These are phyloP conservation scores for Calocybe gangraenosa DNA, from an alignment of 768 basidiomycete species.

Conservation along the genomic window DNA sequence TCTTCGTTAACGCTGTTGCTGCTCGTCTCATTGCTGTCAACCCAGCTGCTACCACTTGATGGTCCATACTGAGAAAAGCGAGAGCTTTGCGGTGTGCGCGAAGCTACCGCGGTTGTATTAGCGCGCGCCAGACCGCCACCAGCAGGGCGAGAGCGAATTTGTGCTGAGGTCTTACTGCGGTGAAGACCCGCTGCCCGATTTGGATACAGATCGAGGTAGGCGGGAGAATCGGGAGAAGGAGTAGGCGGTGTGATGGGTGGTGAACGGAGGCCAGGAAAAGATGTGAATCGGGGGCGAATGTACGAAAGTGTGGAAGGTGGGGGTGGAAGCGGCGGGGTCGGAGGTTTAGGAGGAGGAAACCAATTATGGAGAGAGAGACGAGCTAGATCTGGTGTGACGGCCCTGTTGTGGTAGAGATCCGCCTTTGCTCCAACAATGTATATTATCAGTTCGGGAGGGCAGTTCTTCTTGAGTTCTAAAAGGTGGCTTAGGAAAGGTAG, in stretches of 20 bases:
- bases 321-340: constrained; percentile 55
- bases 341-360: constrained; percentile 78
- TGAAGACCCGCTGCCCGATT: constrained; percentile 48
- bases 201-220: constrained; percentile 59
- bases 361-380: constrained; percentile 81
- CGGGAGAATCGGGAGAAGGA: constrained; percentile 46
- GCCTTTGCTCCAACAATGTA: constrained; percentile 95
- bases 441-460: constrained; percentile 82
- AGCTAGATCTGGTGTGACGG: constrained; percentile 78
- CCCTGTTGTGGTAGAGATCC: constrained; percentile 66
- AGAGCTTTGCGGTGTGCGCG: constrained; percentile 48
- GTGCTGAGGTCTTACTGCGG: constrained; percentile 46
- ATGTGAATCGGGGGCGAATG: constrained; percentile 75
- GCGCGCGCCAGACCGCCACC: constrained; percentile 38
- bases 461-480: constrained; percentile 86
- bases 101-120: constrained; percentile 40
- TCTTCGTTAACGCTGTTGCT: constrained; percentile 67
- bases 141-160: constrained; percentile 43
- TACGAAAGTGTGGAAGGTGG: constrained; percentile 68
- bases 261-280: constrained; percentile 62
- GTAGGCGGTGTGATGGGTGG: constrained; percentile 41
- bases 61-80: constrained; percentile 58
- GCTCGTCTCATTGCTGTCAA: constrained; percentile 54
- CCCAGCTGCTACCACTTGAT: constrained; percentile 46
- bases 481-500: constrained; percentile 15